Evolutionary conservation across 345 rosid species (phyloP).

Genomic region (Brassica carinata): DNA sequence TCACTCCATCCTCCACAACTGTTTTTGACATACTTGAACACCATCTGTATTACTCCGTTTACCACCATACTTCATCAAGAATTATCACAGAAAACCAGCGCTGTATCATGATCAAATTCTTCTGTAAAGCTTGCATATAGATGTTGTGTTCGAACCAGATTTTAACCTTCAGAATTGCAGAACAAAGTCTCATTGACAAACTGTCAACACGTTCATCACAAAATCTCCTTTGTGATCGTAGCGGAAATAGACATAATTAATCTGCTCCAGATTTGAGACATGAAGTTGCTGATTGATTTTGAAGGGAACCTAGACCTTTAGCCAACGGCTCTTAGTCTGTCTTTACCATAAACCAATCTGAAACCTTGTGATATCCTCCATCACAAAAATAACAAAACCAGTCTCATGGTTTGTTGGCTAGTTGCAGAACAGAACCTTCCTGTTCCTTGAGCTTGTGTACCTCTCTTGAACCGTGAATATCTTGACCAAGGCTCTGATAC

Average conservation of each 20-base stretch:
- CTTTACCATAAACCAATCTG: neutral
- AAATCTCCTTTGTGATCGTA: neutral
- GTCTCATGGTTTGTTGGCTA: neutral
- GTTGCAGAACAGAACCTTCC: neutral
- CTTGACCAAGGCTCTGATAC: neutral
- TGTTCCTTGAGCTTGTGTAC: neutral
- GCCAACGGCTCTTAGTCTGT: neutral
- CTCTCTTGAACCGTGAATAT: neutral
- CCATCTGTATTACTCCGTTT: neutral
- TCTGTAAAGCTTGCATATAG: neutral
- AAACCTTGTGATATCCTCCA: neutral
- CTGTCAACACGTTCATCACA: neutral
- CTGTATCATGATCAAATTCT: neutral
- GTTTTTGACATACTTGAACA: neutral
- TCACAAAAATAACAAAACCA: neutral
- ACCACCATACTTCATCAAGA: neutral
- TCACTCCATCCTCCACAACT: neutral
- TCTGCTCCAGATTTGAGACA: neutral
- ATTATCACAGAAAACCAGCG: neutral
- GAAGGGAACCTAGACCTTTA: neutral
- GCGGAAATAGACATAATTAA: neutral
- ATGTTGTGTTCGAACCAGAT: neutral
- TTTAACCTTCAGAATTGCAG: neutral
- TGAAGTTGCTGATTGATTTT: neutral
- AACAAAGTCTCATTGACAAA: neutral